A percentile compares a stretch with the other conserved stretches of the same genome.
These are phyloP conservation scores for Coemansia erecta DNA, from an alignment of 192 early-diverging fungal genomes.

Conservation along the genomic window DNA sequence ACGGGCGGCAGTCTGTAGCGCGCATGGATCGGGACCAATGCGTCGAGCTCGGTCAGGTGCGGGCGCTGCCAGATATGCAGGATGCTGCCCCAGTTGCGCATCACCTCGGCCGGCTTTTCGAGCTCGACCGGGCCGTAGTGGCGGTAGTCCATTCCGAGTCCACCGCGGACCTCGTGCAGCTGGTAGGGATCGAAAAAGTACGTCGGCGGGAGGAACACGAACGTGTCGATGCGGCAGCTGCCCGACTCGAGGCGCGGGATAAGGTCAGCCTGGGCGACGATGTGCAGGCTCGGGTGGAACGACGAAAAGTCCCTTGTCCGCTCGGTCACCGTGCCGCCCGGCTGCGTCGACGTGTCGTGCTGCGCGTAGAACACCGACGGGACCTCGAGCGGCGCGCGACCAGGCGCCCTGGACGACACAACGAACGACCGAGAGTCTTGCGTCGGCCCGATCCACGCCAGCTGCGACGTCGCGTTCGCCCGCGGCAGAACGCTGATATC, in stretches of 20 bases:
- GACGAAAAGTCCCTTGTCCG: constrained; percentile 28
- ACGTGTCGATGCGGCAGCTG: constrained; percentile 14
- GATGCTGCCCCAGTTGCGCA: constrained; percentile 45
- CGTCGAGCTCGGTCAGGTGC: constrained; percentile 8
- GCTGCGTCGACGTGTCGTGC: constrained; percentile 15
- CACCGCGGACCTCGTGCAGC: constrained; percentile 16
- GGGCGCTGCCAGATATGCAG: constrained; percentile 22
- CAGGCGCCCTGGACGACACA: constrained; percentile 3
- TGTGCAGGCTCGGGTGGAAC: constrained; percentile 33
- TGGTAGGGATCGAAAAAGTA: constrained; percentile 53
- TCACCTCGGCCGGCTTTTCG: constrained; percentile 38
- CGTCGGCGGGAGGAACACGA: constrained; percentile 27
- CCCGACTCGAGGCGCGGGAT: background rate
- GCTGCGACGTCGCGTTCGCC: constrained; percentile 24
- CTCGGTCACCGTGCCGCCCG: constrained; percentile 9
- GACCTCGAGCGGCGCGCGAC: constrained; percentile 7
- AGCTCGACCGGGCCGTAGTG: constrained; percentile 41
- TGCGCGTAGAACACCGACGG: constrained; percentile 23
- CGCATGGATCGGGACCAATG: constrained; percentile 35
- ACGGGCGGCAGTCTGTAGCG: constrained; percentile 42
- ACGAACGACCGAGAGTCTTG: constrained; percentile 6
- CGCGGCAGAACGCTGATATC: constrained; percentile 18
- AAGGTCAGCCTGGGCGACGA: constrained; percentile 12
- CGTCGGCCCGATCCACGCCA: constrained; percentile 39
- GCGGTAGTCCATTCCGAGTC: constrained; percentile 8